phyloP scores from a whole-genome alignment of 177 flowering plant species.

The Vitis hybrid region DNA sequence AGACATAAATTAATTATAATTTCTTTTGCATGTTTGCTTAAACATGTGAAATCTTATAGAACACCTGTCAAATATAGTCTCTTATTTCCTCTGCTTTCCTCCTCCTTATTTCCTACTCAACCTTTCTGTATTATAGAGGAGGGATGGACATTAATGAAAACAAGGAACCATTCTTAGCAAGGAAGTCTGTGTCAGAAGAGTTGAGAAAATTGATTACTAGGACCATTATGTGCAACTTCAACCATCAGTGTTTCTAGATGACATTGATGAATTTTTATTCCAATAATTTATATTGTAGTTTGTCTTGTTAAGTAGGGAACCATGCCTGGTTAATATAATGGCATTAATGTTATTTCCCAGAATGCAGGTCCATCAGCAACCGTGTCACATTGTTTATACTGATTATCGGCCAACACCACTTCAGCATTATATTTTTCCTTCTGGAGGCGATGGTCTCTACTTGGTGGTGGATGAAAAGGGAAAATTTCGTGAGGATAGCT shows the following conservation, averaged over 20 bases:
- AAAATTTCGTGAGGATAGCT: slow-evolving; percentile 95
- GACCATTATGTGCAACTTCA: not conserved
- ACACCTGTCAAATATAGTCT: too few species aligned
- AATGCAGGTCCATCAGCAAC: slow-evolving; percentile 91
- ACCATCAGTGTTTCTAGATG: not conserved
- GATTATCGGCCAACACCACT: slow-evolving; percentile 99
- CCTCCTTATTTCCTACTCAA: too few species aligned
- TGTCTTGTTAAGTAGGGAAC: not conserved
- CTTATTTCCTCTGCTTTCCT: too few species aligned
- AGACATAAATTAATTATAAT: too few species aligned
- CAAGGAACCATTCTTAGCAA: too few species aligned
- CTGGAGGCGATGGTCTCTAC: slow-evolving; percentile 86
- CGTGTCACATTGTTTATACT: slow-evolving; percentile 97
- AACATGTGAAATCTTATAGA: too few species aligned
- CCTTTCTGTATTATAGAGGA: too few species aligned
- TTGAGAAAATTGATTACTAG: not conserved
- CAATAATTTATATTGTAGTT: not conserved
- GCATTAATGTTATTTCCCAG: slow-evolving; percentile 3
- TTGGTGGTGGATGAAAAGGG: slow-evolving; percentile 96
- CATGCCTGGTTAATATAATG: not conserved
- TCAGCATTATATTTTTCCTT: slow-evolving; percentile 93
- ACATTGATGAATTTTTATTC: not conserved
- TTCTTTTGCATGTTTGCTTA: too few species aligned
- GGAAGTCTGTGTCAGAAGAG: too few species aligned
- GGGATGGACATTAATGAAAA: too few species aligned